phyloP scores from a whole-genome alignment of 23 red algal genomes.

The Agarophyton chilense region DNA sequence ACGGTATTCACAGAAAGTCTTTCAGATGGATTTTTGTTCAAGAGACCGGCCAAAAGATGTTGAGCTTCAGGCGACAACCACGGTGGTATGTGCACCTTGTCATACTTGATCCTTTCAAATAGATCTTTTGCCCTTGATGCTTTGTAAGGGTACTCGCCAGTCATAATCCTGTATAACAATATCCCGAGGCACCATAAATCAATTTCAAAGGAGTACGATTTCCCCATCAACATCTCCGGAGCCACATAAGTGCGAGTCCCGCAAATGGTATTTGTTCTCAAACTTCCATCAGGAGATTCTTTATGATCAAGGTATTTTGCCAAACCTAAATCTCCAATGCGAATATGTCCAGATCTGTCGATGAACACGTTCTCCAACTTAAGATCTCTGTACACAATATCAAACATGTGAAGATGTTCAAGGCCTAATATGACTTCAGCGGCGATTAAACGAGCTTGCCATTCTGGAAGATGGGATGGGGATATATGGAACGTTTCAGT shows the following conservation, averaged over 20 bases:
- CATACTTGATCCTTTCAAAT: slow-evolving; percentile 57
- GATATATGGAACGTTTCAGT: background rate
- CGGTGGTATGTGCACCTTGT: slow-evolving; percentile 13
- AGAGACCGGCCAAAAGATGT: slow-evolving; percentile 11
- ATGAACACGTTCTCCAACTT: slow-evolving; percentile 95
- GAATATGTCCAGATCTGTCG: slow-evolving; percentile 77
- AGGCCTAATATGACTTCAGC: slow-evolving; percentile 89
- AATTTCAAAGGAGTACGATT: slow-evolving; percentile 63
- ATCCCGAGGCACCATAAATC: slow-evolving; percentile 87
- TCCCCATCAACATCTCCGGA: slow-evolving; percentile 82
- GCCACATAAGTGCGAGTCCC: slow-evolving; percentile 84
- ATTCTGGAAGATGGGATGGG: slow-evolving; percentile 60
- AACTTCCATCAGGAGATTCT: background rate
- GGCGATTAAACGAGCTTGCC: slow-evolving; percentile 42
- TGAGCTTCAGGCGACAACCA: slow-evolving; percentile 4
- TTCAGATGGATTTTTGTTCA: slow-evolving; percentile 26
- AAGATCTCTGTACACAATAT: slow-evolving; percentile 89
- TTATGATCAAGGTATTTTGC: slow-evolving; percentile 56
- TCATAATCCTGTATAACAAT: slow-evolving; percentile 67
- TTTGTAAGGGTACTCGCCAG: slow-evolving; percentile 71
- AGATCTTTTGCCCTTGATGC: slow-evolving; percentile 56
- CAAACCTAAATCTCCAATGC: slow-evolving; percentile 88
- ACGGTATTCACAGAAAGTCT: slow-evolving; percentile 31
- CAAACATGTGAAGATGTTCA: slow-evolving; percentile 80
- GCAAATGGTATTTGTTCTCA: slow-evolving; percentile 68